A percentile compares a stretch with the other conserved stretches of the same genome.
Evolutionary conservation across 257 asterid genomes (phyloP).

Genomic region (Solanum bukasovii): DNA sequence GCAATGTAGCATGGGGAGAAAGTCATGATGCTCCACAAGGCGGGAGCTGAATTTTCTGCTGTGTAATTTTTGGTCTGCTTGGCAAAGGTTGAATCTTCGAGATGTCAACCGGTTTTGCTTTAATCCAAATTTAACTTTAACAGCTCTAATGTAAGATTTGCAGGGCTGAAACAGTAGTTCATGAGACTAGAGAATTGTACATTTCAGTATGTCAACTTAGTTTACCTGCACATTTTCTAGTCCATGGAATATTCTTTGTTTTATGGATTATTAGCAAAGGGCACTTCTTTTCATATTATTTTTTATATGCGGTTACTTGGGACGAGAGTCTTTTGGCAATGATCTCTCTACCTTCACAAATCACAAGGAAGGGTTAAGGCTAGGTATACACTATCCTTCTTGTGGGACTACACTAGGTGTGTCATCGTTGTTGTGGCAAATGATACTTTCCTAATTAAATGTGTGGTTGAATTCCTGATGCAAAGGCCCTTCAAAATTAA

Average conservation of each 20-base stretch:
- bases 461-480: background rate
- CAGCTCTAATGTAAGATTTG: background rate
- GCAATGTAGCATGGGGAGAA: constrained; percentile 23
- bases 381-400: background rate
- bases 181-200: background rate
- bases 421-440: background rate
- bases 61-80: background rate
- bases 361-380: background rate
- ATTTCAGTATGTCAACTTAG: background rate
- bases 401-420: background rate
- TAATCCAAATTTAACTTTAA: background rate
- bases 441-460: background rate
- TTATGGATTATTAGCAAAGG: background rate
- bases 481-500: background rate
- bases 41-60: constrained; percentile 14
- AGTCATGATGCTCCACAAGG: constrained; percentile 23
- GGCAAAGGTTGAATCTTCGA: background rate
- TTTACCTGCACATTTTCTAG: background rate
- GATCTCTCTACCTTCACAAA: background rate
- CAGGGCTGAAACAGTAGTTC: background rate
- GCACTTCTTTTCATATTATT: background rate
- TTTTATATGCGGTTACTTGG: background rate
- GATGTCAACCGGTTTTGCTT: background rate
- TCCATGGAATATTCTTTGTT: background rate
- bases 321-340: background rate